A percentile compares a stretch with the other conserved stretches of the same genome.
These are phyloP conservation scores for Claviceps capensis DNA, from an alignment of 2,329 filamentous ascomycete genomes.

Conservation along the genomic window DNA sequence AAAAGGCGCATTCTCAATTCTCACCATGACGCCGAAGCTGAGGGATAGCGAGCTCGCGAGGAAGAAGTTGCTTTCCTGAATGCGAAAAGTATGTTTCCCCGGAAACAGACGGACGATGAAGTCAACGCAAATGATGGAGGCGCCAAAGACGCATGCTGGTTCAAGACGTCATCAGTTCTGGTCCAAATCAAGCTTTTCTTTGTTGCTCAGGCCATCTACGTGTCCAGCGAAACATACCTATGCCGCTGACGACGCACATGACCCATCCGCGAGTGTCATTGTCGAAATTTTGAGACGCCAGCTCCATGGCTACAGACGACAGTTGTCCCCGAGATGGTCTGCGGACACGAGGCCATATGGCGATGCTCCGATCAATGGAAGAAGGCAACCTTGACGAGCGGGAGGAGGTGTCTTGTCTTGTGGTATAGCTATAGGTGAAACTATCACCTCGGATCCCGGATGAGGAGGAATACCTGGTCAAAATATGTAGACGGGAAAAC, in stretches of 20 bases:
- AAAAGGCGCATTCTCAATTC: neutral
- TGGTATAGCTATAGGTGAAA: too few species aligned
- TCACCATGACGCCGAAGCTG: constrained; percentile 92
- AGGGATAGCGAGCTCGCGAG: constrained; percentile 78
- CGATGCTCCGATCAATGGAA: neutral
- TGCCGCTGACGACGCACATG: constrained; percentile 71
- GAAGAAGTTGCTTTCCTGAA: constrained; percentile 81
- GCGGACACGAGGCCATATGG: neutral
- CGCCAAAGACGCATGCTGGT: constrained; percentile 55
- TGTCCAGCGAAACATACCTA: constrained; percentile 33
- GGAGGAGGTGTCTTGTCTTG: too few species aligned
- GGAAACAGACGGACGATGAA: constrained; percentile 59
- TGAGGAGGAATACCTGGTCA: too few species aligned
- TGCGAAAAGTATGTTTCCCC: constrained; percentile 63
- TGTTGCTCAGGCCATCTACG: too few species aligned
- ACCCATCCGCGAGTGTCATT: constrained; percentile 92
- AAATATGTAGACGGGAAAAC: too few species aligned
- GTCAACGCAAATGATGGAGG: constrained; percentile 79
- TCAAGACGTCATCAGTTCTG: constrained; percentile 1
- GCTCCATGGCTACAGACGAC: constrained; percentile 21
- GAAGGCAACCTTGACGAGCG: neutral
- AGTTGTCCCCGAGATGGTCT: neutral
- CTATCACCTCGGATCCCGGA: too few species aligned
- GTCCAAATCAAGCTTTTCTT: too few species aligned
- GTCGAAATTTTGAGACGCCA: constrained; percentile 29